A percentile compares a stretch with the other conserved stretches of the same genome.
Conservation (phyloP, 768 basidiomycete species). For the Mycena pura region DNA sequence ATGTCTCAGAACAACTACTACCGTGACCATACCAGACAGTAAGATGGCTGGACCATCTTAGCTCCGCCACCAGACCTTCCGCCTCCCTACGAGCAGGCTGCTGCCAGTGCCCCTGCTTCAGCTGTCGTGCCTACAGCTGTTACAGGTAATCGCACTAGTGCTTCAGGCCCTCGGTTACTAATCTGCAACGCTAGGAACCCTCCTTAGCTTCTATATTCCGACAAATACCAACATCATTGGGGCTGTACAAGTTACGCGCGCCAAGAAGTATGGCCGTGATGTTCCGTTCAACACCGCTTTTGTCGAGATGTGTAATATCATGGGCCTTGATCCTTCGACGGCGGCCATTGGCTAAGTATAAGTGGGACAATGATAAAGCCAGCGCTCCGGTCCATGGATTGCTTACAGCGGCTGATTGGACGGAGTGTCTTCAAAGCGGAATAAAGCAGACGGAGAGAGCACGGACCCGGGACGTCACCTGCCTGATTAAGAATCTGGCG, state of each 20-base stretch:
- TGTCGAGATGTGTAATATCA: background rate
- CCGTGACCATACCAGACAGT: no score
- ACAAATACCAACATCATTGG: conserved; percentile 9
- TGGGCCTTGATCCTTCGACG: background rate
- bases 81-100: no score
- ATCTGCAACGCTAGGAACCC: no score
- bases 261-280: background rate
- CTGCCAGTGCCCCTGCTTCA: no score
- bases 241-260: background rate
- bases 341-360: conserved; percentile 4
- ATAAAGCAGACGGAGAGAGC: background rate
- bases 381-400: background rate
- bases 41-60: no score
- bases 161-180: no score
- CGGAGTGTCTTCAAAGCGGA: background rate
- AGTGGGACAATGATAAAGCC: conserved; percentile 6
- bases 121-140: no score
- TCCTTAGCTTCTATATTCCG: background rate
- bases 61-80: no score
- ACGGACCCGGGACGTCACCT: background rate
- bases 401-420: background rate
- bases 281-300: background rate
- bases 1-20: no score
- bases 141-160: no score
- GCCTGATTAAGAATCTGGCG: conserved; percentile 12